phyloP scores from a whole-genome alignment of 2,329 filamentous ascomycete genomes.

The Magnaporthiopsis rhizophila region DNA sequence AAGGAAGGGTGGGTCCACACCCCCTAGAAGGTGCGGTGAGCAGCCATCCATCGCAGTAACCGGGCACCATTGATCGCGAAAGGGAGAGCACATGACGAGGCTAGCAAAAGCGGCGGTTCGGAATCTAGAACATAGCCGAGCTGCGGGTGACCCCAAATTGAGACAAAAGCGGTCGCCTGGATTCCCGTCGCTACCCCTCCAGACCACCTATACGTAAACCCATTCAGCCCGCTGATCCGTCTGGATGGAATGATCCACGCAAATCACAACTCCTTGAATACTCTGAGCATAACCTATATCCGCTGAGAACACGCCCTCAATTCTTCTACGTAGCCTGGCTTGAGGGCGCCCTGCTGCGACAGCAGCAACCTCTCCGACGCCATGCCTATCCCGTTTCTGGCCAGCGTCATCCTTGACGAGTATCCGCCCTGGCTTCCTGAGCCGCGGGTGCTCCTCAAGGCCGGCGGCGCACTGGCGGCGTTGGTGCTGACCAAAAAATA shows the following conservation, averaged over 20 bases:
- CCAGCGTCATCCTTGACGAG: slow-evolving; percentile 38
- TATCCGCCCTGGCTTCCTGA: slow-evolving; percentile 39
- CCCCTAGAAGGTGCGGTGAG: background rate
- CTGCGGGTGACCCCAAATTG: background rate
- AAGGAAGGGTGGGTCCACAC: background rate
- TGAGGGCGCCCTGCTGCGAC: background rate
- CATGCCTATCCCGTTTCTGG: slow-evolving; percentile 48
- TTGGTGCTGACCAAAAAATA: slow-evolving; percentile 58
- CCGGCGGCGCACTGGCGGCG: slow-evolving; percentile 25
- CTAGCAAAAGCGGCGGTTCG: background rate
- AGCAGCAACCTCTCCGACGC: background rate
- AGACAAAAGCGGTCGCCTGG: background rate
- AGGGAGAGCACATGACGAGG: background rate
- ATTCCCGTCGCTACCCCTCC: background rate
- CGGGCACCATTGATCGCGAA: background rate
- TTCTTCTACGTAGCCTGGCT: background rate
- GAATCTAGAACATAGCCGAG: background rate
- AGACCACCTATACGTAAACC: background rate
- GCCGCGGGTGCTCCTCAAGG: slow-evolving; percentile 33
- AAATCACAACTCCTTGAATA: background rate
- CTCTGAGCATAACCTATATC: background rate
- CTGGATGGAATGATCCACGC: background rate
- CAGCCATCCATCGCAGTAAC: background rate
- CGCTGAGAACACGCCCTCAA: background rate
- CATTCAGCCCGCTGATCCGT: background rate